Base-by-base conservation (phyloP, 768 basidiomycete genomes). In the Rhizopogon vinicolor region DNA sequence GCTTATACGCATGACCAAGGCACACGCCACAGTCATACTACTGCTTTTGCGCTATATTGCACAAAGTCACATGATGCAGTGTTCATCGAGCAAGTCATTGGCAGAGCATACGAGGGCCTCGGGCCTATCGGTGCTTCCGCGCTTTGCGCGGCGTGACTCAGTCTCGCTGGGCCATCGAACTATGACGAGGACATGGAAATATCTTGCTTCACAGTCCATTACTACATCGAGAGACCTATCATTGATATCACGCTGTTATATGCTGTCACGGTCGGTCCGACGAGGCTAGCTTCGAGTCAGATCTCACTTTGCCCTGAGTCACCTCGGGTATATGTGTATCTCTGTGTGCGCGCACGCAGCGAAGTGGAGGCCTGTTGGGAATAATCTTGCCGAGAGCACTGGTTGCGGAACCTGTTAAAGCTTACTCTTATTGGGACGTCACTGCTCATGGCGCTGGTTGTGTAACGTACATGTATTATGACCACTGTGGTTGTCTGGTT, bases 121-220 rank as follows among this genome's bases (percentile, higher is more conserved):
- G 51, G 22, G 54, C 41, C 35, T 57, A 57, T 57, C 56, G 56
- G 56, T 57, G 56, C 40, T 48, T 58, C 44, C 56, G 56, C 48
- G 40, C 56, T 33, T 18, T 51, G 56, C 18, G 56, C 54, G 56
- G 39, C 43, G 14, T 45, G 41, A 19, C 39, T 44, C 42, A 41
- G 33, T 28, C 19, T 49, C 46, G 19, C 19, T 33, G 33, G 8
- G 46, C 19, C 19, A 37, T 49, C 33, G 35, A 22, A 35, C 33
- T 48, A 33, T 35, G 29, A 35, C 19, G 19, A 35, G 46, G 33
- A 35, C 46, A 49, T 35, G 46, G 33, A 37, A 35, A 16, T 10
- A 35, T 16, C 31, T 33, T 19, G 33, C 18, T 33, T 18, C 45
- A 35, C 33, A 35, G 35, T 35, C 8, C 5, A 22, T 48, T 22